phyloP scores from a whole-genome alignment of 352 stramenopile genomes.

The Blastocystis sp. region DNA sequence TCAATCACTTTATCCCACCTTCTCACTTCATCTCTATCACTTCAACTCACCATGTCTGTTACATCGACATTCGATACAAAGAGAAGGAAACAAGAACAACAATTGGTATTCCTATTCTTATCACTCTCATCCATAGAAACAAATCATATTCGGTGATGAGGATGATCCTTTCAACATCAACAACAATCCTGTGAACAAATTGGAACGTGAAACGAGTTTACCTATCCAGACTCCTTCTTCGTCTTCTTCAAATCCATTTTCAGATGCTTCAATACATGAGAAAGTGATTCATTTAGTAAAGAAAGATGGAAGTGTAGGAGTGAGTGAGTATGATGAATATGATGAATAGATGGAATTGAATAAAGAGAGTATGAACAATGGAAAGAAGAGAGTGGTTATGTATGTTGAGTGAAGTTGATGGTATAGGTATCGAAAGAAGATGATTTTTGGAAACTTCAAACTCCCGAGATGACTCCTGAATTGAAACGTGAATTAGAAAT shows the following conservation, averaged over 20 bases:
- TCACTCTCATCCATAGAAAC: neutral
- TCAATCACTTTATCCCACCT: too few species aligned
- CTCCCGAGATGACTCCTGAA: conserved; percentile 47
- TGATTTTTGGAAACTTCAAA: conserved; percentile 33
- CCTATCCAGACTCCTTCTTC: neutral
- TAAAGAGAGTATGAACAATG: neutral
- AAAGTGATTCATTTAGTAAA: neutral
- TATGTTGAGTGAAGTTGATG: too few species aligned
- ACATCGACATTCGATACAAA: too few species aligned
- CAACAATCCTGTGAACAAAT: neutral
- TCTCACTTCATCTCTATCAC: too few species aligned
- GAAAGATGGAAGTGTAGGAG: neutral
- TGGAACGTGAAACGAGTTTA: neutral
- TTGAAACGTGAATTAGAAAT: conserved; percentile 54
- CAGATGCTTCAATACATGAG: neutral
- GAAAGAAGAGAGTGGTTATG: too few species aligned
- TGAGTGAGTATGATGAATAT: neutral
- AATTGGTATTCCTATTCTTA: too few species aligned
- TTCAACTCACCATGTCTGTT: too few species aligned
- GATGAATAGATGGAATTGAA: conserved; percentile 21
- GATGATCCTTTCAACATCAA: conserved; percentile 5
- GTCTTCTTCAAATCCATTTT: neutral
- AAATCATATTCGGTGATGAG: conserved; percentile 15
- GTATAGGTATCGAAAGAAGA: too few species aligned
- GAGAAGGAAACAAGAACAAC: too few species aligned